Evolutionary conservation across 331 rosid species (phyloP).

Genomic region (Arachis monticola): DNA sequence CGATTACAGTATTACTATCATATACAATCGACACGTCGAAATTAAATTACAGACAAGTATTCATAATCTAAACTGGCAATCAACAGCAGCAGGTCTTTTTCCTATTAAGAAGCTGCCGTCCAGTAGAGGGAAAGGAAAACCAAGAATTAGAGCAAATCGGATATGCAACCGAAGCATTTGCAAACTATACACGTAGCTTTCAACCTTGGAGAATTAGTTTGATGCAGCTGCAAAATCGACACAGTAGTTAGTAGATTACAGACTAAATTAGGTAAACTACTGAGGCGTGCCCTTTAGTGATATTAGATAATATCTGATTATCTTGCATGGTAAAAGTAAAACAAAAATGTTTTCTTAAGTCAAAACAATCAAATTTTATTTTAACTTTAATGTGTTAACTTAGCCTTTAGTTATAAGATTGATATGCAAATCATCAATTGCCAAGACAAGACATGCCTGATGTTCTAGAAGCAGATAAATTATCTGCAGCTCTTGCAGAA

Average conservation of each 20-base stretch:
- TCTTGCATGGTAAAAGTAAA: not conserved
- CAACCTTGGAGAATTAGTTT: conserved; percentile 37
- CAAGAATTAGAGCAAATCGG: not conserved
- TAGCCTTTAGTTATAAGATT: conserved; percentile 12
- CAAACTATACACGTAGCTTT: conserved; percentile 5
- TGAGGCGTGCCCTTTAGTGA: conserved; percentile 25
- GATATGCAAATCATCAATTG: conserved; percentile 14
- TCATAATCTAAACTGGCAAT: conserved; percentile 18
- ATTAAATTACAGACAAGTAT: conserved; percentile 26
- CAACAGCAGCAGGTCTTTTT: not conserved
- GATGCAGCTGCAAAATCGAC: conserved; percentile 59
- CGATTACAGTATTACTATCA: conserved; percentile 14
- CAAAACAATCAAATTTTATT: not conserved
- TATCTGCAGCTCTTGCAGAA: conserved; percentile 49
- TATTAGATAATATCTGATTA: not conserved
- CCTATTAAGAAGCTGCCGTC: not conserved
- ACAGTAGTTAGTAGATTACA: conserved; percentile 28
- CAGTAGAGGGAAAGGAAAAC: not conserved
- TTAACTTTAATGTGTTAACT: not conserved
- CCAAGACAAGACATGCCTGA: conserved; percentile 52
- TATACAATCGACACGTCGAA: conserved; percentile 38
- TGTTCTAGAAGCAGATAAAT: conserved; percentile 59
- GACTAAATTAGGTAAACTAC: conserved; percentile 1
- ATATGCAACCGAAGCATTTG: conserved; percentile 17
- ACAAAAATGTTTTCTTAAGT: conserved; percentile 21